Evolutionary conservation across 805 yeast species (phyloP), one percentile per base, ranked within the genome.

Genomic region (Wickerhamomyces pijperi): DNA sequence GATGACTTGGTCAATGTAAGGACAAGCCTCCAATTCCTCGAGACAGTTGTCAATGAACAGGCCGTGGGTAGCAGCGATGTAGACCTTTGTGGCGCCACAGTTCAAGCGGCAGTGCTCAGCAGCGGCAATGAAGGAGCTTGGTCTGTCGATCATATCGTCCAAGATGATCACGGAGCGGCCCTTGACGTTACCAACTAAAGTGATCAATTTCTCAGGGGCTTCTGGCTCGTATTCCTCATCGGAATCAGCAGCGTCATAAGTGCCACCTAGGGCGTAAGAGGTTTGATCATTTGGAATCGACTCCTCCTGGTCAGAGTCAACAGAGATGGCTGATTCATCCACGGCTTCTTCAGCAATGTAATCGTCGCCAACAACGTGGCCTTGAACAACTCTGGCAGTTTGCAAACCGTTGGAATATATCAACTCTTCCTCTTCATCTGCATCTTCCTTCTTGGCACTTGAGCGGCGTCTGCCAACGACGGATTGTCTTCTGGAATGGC

Each of bases 131-230:
- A 88, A 90, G 9, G 94, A 78, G 46, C 81, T 79, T 35, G 96
- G 96, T 58, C 92, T 86, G 58, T 92, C 98, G 52, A 92, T 82
- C 94, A 92, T 85, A 59, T 92, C 99, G 63, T 92, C 99, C 42
- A 92, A 70, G 43, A 92, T 83, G 48, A 92, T 84, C 16, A 97
- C 97, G 6, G 94, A 83, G 60, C 84, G 84, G 50, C 78, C 82
- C 48, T 83, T 78, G 37, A 92, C 98, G 58, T 90, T 94, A 45
- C 99, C 99, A 35, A 92, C 99, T 41, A 92, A 70, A 13, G 98
- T 92, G 56, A 92, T 92, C 54, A 90, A 73, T 61, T 86, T 88
- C 61, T 90, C 97, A 36, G 55, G 59, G 2, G 56, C 48, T 4
- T 49, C 51, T 19, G 60, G 60, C 15, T 58, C 59, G 64, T 72